phyloP scores from a whole-genome alignment of 805 yeast genomes.

The Monosporozyma servazzii region DNA sequence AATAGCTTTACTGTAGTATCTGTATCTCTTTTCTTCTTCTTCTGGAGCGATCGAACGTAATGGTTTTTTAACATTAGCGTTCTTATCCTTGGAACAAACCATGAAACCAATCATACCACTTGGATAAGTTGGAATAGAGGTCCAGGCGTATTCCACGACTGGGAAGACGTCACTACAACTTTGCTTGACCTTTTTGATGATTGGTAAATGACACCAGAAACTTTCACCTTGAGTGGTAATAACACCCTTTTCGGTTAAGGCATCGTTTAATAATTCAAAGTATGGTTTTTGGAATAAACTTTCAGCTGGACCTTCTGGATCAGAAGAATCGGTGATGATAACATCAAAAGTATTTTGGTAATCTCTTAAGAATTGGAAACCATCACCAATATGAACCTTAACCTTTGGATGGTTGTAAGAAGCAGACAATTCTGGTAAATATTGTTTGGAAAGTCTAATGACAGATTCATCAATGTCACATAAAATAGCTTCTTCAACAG shows the following conservation, averaged over 20 bases:
- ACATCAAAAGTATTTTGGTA: slow-evolving; percentile 85
- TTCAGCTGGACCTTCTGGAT: slow-evolving; percentile 98
- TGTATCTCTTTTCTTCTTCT: slow-evolving; percentile 55
- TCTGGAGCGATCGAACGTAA: slow-evolving; percentile 52
- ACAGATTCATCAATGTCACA: slow-evolving; percentile 96
- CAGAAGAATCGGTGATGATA: slow-evolving; percentile 93
- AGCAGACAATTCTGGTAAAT: slow-evolving; percentile 78
- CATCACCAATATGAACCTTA: slow-evolving; percentile 87
- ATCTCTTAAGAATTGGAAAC: slow-evolving; percentile 87
- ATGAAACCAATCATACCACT: slow-evolving; percentile 97
- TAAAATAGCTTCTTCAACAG: slow-evolving; percentile 79
- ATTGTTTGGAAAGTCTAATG: slow-evolving; percentile 75
- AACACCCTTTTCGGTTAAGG: slow-evolving; percentile 90
- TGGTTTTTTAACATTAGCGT: slow-evolving; percentile 59
- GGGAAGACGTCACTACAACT: slow-evolving; percentile 85
- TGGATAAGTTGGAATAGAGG: slow-evolving; percentile 93
- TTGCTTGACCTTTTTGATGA: slow-evolving; percentile 71
- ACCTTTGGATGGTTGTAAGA: slow-evolving; percentile 85
- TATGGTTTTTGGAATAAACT: slow-evolving; percentile 86
- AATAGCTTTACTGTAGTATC: slow-evolving; percentile 74
- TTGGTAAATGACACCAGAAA: slow-evolving; percentile 84
- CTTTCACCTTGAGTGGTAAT: slow-evolving; percentile 91
- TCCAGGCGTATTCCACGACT: slow-evolving; percentile 81
- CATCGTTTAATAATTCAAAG: slow-evolving; percentile 72
- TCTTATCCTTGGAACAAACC: slow-evolving; percentile 78